These are phyloP conservation scores for Dendrocalamus latiflorus DNA, from an alignment of 202 grass and related monocot genomes.

Conservation along the genomic window DNA sequence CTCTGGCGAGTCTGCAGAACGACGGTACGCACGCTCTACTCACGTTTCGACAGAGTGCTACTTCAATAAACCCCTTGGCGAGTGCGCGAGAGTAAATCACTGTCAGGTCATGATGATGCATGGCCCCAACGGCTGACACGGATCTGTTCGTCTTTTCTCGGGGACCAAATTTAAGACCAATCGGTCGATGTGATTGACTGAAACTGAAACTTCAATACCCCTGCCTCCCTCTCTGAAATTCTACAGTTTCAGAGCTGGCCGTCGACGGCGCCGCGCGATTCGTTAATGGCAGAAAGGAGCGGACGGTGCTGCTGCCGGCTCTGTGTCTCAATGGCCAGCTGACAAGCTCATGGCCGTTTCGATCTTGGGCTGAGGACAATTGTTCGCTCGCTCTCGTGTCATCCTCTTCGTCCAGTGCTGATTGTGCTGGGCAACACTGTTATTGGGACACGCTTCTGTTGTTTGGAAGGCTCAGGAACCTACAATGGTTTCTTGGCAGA, in stretches of 20 bases:
- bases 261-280: slow-evolving; percentile 30
- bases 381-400: not conserved
- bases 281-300: slow-evolving; percentile 8
- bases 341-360: not conserved
- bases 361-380: not conserved
- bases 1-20: too few relatives aligned
- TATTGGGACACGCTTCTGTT: not conserved
- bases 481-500: not conserved
- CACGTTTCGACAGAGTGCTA: too few relatives aligned
- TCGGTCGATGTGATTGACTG: slow-evolving; percentile 30
- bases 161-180: slow-evolving; percentile 14
- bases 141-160: not conserved
- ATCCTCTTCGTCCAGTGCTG: not conserved
- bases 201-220: not conserved
- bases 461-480: not conserved
- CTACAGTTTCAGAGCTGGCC: slow-evolving; percentile 22
- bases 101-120: not conserved
- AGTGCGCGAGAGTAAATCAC: not conserved
- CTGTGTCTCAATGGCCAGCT: not conserved
- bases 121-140: not conserved
- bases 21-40: too few relatives aligned
- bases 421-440: not conserved
- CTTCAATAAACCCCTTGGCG: too few relatives aligned
- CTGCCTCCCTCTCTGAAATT: not conserved
- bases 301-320: not conserved